phyloP scores from a whole-genome alignment of 2,329 filamentous ascomycete genomes.

The Dactylella cylindrospora region DNA sequence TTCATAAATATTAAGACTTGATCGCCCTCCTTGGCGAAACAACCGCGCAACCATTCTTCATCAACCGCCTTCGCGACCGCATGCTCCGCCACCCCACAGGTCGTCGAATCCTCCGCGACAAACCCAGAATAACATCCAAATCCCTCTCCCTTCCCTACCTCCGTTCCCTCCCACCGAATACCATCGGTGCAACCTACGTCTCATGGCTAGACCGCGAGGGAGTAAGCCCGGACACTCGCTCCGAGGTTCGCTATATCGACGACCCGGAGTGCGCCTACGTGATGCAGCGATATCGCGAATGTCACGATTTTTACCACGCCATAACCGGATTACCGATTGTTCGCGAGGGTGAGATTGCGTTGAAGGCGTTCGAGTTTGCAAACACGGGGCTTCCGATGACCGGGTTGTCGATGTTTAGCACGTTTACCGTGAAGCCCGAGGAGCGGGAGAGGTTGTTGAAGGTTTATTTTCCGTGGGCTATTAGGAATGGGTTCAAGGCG shows the following conservation, averaged over 20 bases:
- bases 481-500: conserved; percentile 73
- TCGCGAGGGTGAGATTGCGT: conserved; percentile 92
- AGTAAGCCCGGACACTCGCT: conserved; percentile 86
- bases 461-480: conserved; percentile 85
- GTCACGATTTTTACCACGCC: conserved; percentile 96
- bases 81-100: conserved; percentile 86
- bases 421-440: conserved; percentile 63
- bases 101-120: conserved; percentile 83
- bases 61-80: conserved; percentile 82
- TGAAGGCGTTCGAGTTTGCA: conserved; percentile 96
- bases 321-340: conserved; percentile 86
- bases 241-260: conserved; percentile 83
- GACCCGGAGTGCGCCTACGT: conserved; percentile 96
- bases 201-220: conserved; percentile 92
- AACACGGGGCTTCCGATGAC: conserved; percentile 97
- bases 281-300: conserved; percentile 96
- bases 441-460: conserved; percentile 68
- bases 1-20: conserved; percentile 64
- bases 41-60: conserved; percentile 92
- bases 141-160: conserved; percentile 67
- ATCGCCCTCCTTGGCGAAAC: conserved; percentile 93
- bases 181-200: conserved; percentile 79
- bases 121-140: conserved; percentile 79
- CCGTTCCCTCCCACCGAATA: conserved; percentile 69
- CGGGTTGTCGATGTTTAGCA: conserved; percentile 76